Evolutionary conservation across 176 grass and related monocot species (phyloP).

Genomic region (Carex myosuroides): DNA sequence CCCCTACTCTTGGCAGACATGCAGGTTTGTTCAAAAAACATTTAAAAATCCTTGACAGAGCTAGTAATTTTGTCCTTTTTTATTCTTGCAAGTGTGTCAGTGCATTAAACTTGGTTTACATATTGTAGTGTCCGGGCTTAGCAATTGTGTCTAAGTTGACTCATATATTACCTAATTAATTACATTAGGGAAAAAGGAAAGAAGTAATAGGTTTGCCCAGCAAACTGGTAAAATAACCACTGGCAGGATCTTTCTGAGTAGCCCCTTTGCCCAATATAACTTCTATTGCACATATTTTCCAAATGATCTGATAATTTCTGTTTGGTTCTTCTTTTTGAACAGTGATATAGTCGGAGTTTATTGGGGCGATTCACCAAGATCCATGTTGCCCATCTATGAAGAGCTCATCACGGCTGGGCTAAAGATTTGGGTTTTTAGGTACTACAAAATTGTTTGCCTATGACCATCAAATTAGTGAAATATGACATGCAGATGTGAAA

Average conservation of each 20-base stretch:
- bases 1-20: slow-evolving; percentile 48
- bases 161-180: neutral
- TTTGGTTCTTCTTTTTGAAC: neutral
- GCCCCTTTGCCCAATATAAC: neutral
- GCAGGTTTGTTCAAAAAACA: slow-evolving; percentile 51
- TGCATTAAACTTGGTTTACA: neutral
- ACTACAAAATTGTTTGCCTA: neutral
- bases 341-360: slow-evolving; percentile 28
- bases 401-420: slow-evolving; percentile 52
- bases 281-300: neutral
- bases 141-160: neutral
- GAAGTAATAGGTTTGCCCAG: neutral
- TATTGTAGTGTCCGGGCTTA: neutral
- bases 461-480: neutral
- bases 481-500: neutral
- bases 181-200: neutral
- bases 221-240: neutral
- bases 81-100: neutral
- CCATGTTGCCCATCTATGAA: slow-evolving; percentile 55
- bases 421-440: slow-evolving; percentile 81
- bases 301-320: neutral
- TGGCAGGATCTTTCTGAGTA: neutral
- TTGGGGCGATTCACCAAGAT: slow-evolving; percentile 54
- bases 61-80: neutral
- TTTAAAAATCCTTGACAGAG: neutral